Base-by-base conservation (phyloP, 2,329 filamentous ascomycete genomes). In the Knoxdaviesia proteae region DNA sequence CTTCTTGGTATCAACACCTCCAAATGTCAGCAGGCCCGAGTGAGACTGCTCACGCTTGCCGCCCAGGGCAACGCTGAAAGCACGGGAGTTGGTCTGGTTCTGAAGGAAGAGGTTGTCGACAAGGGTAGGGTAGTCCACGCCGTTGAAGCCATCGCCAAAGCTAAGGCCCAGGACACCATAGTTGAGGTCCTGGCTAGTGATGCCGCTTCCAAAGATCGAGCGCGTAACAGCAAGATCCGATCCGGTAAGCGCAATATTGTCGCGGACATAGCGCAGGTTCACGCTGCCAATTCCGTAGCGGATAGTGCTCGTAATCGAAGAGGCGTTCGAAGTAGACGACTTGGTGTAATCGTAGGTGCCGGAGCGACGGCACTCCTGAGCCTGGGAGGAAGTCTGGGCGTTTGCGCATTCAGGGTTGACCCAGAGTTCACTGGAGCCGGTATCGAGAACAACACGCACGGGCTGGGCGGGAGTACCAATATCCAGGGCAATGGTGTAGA, bases 1-100 rank as follows among this genome's bases (percentile, higher is more conserved):
- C 50, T 67, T 65, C 37, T 55, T 58, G 11, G 61, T 65, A 51
- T 67, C 64, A 32, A 66, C 55, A 39, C 63, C 64, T 37, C 64
- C 64, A 45, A 68, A 66, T 29, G 65, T 54, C 44, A 60, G 48
- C 36, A 51, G 47, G 4, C 57, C 57, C 42, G 49, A 51, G 37
- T 44, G 42, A 10, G 46, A 49, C 29, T 45, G 42, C 44, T 54
- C 51, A 29, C 49, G 47, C 44, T 53, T 52, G 36, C 45, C 51
- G 11, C 56, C 56, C 7, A 60, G 54, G n/a, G 53, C 54, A 9
- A 60, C 48, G 36, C 55, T 53, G 40, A 59, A 56, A 8, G 54
- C 53, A 32, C 49, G 51, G 7, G 54, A 51, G 43, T 53, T 46
- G 36, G 52, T 54, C 8, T 52, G 42, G 11, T 49, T 47, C 43